phyloP scores from a whole-genome alignment of 371 early-diverging fungal species.

The Apophysomyces elegans region DNA sequence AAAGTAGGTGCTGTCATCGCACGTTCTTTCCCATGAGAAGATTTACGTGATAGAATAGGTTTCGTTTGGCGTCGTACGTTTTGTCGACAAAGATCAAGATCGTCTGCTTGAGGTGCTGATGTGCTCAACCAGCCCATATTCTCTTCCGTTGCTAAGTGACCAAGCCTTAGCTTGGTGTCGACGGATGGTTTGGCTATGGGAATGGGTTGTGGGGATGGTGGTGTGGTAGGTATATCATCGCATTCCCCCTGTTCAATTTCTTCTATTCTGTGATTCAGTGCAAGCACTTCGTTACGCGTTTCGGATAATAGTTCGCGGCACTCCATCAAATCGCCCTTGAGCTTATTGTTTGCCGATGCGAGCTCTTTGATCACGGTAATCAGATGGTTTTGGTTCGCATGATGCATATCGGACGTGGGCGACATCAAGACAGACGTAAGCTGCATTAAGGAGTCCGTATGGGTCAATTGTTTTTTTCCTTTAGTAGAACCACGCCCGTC shows the following conservation, averaged over 20 bases:
- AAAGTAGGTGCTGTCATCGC: not conserved
- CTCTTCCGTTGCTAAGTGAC: not conserved
- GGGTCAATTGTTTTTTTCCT: not conserved
- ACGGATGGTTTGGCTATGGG: slow-evolving; percentile 11
- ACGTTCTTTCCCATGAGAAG: not conserved
- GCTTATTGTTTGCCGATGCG: slow-evolving; percentile 46
- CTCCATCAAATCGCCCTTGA: slow-evolving; percentile 44
- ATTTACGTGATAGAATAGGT: not conserved
- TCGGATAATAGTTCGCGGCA: slow-evolving; percentile 44
- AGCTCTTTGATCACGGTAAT: slow-evolving; percentile 49
- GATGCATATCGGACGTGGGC: slow-evolving; percentile 5
- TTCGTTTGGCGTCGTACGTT: slow-evolving; percentile 5
- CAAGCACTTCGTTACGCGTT: slow-evolving; percentile 31
- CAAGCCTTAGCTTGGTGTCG: not conserved
- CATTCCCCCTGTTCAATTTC: slow-evolving; percentile 14
- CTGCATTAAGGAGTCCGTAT: slow-evolving; percentile 15
- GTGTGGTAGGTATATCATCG: not conserved
- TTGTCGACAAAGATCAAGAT: not conserved
- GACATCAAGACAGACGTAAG: slow-evolving; percentile 22
- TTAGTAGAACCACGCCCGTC: not conserved
- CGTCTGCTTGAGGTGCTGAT: slow-evolving; percentile 3
- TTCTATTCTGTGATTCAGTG: slow-evolving; percentile 29
- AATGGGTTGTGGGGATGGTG: slow-evolving; percentile 3
- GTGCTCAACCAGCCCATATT: not conserved
- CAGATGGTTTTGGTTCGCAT: slow-evolving; percentile 16